Conservation (phyloP, 2,329 filamentous ascomycete genomes). For the Alternaria triticina region DNA sequence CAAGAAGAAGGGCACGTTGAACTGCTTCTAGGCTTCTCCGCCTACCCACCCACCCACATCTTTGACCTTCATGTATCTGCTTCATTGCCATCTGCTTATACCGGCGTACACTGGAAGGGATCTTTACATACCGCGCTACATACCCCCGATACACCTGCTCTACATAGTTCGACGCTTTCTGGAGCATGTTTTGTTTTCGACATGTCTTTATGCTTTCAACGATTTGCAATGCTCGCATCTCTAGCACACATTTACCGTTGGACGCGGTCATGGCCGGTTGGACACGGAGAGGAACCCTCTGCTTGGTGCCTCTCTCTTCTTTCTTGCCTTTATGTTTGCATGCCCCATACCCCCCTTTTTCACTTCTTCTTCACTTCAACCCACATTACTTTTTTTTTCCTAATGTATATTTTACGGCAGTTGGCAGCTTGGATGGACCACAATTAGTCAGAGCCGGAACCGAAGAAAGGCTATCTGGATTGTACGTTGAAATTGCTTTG, state of each 20-base stretch:
- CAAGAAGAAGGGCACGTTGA: constrained; percentile 92
- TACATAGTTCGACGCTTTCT: constrained; percentile 3
- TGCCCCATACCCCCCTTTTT: constrained; percentile 15
- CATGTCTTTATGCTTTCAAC: constrained; percentile 32
- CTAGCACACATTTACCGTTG: constrained; percentile 15
- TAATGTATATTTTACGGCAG: constrained; percentile 20
- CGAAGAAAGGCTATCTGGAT: neutral
- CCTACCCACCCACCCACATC: constrained; percentile 8
- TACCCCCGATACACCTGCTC: constrained; percentile 31
- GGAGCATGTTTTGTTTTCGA: constrained; percentile 18
- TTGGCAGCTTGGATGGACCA: neutral
- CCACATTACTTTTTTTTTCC: constrained; percentile 3
- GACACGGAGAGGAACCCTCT: constrained; percentile 3
- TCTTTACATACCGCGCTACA: constrained; percentile 32
- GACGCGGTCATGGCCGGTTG: constrained; percentile 11
- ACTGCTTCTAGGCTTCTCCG: constrained; percentile 78
- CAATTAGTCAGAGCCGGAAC: neutral
- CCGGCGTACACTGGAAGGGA: constrained; percentile 30
- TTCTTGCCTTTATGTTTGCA: constrained; percentile 9
- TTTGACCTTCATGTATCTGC: constrained; percentile 23
- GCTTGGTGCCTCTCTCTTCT: constrained; percentile 7
- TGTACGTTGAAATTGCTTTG: neutral
- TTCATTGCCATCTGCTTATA: constrained; percentile 29
- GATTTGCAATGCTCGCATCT: constrained; percentile 27
- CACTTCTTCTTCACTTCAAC: neutral